phyloP scores from a whole-genome alignment of 306 rosid genomes.

The Gastrolobium villosum region DNA sequence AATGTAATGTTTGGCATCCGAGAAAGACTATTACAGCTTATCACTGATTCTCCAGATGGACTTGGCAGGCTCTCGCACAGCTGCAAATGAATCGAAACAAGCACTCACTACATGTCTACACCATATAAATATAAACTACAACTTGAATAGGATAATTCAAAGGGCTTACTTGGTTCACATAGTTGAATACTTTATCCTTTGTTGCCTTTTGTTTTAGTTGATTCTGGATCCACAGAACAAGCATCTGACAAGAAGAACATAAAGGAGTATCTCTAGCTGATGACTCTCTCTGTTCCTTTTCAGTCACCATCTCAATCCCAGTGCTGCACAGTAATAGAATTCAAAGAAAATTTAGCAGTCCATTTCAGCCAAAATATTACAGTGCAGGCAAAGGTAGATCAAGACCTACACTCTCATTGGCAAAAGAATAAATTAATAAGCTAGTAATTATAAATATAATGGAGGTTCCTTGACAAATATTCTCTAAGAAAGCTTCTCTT shows the following conservation, averaged over 20 bases:
- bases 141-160: slow-evolving; percentile 17
- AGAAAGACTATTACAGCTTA: slow-evolving; percentile 65
- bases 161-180: slow-evolving; percentile 68
- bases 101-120: slow-evolving; percentile 26
- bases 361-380: slow-evolving; percentile 10
- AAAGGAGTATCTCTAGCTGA: slow-evolving; percentile 57
- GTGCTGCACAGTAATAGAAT: slow-evolving; percentile 51
- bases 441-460: slow-evolving; percentile 19
- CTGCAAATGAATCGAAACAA: slow-evolving; percentile 57
- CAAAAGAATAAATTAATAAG: slow-evolving; percentile 19
- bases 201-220: slow-evolving; percentile 69
- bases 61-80: slow-evolving; percentile 82
- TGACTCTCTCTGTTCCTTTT: slow-evolving; percentile 50
- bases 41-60: slow-evolving; percentile 78
- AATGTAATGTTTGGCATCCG: slow-evolving; percentile 77
- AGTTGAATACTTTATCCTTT: slow-evolving; percentile 75
- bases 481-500: neutral
- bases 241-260: slow-evolving; percentile 84
- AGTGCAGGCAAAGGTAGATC: slow-evolving; percentile 4
- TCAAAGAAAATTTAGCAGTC: slow-evolving; percentile 27
- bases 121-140: neutral
- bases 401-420: slow-evolving; percentile 18
- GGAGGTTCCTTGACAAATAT: slow-evolving; percentile 4
- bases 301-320: slow-evolving; percentile 75
- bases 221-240: slow-evolving; percentile 82